A percentile compares a stretch with the other conserved stretches of the same genome.
Conservation (phyloP, 1,139 yeast genomes). For the Pichia sp. region DNA sequence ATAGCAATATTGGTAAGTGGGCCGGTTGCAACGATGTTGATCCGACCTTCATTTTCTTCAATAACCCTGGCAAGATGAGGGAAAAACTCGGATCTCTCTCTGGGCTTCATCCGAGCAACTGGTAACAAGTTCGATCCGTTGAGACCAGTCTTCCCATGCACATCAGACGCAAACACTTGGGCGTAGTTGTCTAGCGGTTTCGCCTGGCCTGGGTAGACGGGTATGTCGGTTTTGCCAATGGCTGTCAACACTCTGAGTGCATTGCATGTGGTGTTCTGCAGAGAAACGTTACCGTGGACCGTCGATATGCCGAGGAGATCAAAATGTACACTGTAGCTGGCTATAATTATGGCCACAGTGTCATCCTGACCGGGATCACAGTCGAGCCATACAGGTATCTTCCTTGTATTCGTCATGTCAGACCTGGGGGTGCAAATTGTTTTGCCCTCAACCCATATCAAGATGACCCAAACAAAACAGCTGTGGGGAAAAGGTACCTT, state of each 20-base stretch:
- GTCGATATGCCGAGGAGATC: constrained; percentile 72
- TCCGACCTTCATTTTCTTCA: constrained; percentile 38
- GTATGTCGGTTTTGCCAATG: constrained; percentile 46
- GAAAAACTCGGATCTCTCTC: constrained; percentile 41
- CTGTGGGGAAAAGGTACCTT: too few species aligned
- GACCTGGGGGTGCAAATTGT: too few species aligned
- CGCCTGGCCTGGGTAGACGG: constrained; percentile 64
- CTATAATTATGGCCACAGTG: constrained; percentile 67
- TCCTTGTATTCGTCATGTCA: constrained; percentile 1
- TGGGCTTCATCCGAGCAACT: constrained; percentile 37
- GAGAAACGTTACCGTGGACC: constrained; percentile 75
- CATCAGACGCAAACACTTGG: constrained; percentile 46
- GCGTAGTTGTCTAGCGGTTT: constrained; percentile 50
- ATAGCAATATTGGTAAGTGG: constrained; percentile 66
- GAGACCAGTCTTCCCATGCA: constrained; percentile 73
- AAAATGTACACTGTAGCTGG: constrained; percentile 56
- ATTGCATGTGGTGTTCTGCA: constrained; percentile 64
- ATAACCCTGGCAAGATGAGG: constrained; percentile 58
- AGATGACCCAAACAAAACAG: too few species aligned
- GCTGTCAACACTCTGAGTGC: constrained; percentile 65
- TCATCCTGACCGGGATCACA: constrained; percentile 95
- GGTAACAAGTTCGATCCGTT: constrained; percentile 68
- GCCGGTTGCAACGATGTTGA: constrained; percentile 66
- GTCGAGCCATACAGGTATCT: constrained; percentile 77
- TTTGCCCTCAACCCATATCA: too few species aligned